Evolutionary conservation across 192 early-diverging fungal species (phyloP).

Genomic region (Rhizophagus sp.): DNA sequence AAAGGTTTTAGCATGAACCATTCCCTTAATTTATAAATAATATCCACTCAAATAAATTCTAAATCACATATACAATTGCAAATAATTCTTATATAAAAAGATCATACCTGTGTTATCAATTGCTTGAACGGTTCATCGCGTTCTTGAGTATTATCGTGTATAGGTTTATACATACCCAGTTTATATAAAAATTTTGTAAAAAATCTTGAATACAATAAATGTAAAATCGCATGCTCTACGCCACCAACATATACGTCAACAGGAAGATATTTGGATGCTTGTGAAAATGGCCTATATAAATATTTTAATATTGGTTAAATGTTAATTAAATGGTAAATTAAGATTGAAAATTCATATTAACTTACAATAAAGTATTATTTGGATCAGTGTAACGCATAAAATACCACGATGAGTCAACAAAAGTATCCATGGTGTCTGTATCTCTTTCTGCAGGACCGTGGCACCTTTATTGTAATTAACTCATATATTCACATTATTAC

Average conservation of each 20-base stretch:
- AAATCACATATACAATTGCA: background rate
- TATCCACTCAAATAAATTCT: background rate
- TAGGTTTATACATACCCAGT: conserved; percentile 46
- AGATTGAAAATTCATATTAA: too few relatives aligned
- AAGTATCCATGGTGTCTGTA: conserved; percentile 96
- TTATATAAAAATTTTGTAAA: conserved; percentile 81
- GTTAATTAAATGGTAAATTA: background rate
- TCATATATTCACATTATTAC: background rate
- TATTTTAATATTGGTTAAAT: background rate
- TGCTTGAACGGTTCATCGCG: conserved; percentile 85
- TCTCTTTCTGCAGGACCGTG: conserved; percentile 72
- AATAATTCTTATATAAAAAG: background rate
- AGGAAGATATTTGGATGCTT: conserved; percentile 64
- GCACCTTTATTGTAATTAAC: conserved; percentile 52
- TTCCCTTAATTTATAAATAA: conserved; percentile 60
- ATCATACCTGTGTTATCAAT: conserved; percentile 72
- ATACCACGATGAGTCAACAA: conserved; percentile 98
- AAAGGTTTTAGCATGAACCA: conserved; percentile 89
- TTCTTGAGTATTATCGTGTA: conserved; percentile 41
- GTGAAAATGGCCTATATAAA: conserved; percentile 50
- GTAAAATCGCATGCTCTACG: conserved; percentile 92
- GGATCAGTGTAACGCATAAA: conserved; percentile 86
- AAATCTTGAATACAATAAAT: conserved; percentile 92
- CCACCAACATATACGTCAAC: conserved; percentile 96
- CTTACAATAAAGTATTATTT: conserved; percentile 53